Conservation (phyloP, 768 basidiomycete genomes). For the Tulasnella sp. region DNA sequence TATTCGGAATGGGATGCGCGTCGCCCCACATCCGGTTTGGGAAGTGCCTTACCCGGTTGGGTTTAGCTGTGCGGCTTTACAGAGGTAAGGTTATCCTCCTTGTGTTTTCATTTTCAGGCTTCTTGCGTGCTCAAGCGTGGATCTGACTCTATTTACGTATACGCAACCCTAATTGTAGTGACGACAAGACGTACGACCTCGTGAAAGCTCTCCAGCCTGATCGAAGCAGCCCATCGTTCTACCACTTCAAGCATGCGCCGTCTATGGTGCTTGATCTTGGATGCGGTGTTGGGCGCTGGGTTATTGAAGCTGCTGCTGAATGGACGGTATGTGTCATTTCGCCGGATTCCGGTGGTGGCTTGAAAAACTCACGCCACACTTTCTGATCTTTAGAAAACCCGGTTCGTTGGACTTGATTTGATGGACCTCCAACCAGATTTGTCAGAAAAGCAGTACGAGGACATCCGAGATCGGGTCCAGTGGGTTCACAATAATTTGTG, state of each 20-base stretch:
- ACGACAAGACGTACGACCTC: constrained; percentile 56
- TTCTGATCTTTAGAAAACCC: constrained; percentile 45
- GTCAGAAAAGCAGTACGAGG: constrained; percentile 42
- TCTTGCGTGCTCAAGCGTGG: neutral
- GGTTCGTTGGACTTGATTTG: constrained; percentile 69
- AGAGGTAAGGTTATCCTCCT: constrained; percentile 11
- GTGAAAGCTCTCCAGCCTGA: constrained; percentile 58
- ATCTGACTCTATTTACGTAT: neutral
- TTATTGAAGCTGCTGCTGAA: constrained; percentile 58
- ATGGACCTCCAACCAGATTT: constrained; percentile 45
- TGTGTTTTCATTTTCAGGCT: neutral
- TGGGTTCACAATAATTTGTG: constrained; percentile 72
- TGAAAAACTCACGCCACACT: neutral
- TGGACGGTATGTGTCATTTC: constrained; percentile 52
- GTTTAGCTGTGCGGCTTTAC: constrained; percentile 28
- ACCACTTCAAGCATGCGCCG: constrained; percentile 55
- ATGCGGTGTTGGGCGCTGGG: constrained; percentile 74
- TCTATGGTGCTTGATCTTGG: constrained; percentile 70
- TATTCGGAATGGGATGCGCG: constrained; percentile 25
- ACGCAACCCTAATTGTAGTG: constrained; percentile 49
- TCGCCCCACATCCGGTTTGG: neutral
- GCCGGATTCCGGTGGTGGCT: neutral
- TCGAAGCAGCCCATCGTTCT: constrained; percentile 61
- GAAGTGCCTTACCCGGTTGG: constrained; percentile 33
- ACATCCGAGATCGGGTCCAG: constrained; percentile 45